Evolutionary conservation across 768 basidiomycete species (phyloP).

Genomic region (Auricularia auricula-judae): DNA sequence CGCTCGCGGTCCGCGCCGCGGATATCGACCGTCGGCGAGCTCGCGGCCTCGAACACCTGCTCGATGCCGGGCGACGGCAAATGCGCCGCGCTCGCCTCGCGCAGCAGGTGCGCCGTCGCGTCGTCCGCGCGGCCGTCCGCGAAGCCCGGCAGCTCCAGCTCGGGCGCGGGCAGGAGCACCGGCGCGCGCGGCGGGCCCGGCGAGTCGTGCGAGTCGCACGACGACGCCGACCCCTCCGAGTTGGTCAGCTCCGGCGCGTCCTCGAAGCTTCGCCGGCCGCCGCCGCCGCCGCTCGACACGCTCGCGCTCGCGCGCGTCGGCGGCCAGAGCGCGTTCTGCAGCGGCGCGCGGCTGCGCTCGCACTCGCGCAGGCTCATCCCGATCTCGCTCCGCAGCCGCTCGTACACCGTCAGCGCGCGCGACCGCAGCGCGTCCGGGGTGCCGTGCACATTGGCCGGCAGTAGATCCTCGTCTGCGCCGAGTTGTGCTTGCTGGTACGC

Average conservation of each 20-base stretch:
- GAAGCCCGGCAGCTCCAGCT: neutral
- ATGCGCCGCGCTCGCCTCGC: slow-evolving; percentile 38
- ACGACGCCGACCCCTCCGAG: neutral
- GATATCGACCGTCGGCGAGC: slow-evolving; percentile 11
- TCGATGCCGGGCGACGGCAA: slow-evolving; percentile 60
- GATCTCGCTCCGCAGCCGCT: slow-evolving; percentile 62
- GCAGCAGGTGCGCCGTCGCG: slow-evolving; percentile 42
- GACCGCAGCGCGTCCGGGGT: neutral
- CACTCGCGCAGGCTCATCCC: slow-evolving; percentile 73
- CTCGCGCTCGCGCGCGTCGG: slow-evolving; percentile 8
- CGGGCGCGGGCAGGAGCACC: neutral
- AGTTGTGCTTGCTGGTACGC: neutral
- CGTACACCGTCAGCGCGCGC: slow-evolving; percentile 57
- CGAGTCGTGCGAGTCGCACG: slow-evolving; percentile 1
- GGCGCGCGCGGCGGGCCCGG: neutral
- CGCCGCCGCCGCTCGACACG: neutral
- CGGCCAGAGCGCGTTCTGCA: slow-evolving; percentile 48
- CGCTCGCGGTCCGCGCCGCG: slow-evolving; percentile 40
- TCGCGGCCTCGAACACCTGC: slow-evolving; percentile 74
- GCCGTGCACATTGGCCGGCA: neutral
- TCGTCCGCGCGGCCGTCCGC: slow-evolving; percentile 32
- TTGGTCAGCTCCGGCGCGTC: neutral
- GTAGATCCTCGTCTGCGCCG: neutral
- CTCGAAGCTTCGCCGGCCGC: neutral
- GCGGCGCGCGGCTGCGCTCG: slow-evolving; percentile 60